phyloP scores from a whole-genome alignment of 2,329 filamentous ascomycete species.

The Phialophora verrucosa region DNA sequence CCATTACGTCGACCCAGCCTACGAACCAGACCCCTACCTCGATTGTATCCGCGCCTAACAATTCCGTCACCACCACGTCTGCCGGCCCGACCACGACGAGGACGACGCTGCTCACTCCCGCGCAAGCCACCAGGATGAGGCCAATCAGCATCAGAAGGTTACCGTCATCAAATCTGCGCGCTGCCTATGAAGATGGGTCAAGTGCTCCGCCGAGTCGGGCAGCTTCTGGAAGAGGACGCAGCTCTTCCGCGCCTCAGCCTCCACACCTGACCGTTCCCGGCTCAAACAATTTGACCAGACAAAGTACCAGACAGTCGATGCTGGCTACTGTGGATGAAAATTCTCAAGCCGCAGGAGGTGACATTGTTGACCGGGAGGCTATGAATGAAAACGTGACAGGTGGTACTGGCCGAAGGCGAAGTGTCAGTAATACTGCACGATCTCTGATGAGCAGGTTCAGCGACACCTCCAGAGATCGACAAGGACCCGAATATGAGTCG shows the following conservation, averaged over 20 bases:
- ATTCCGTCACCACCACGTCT: constrained; percentile 11
- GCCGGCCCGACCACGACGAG: constrained; percentile 23
- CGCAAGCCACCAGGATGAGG: constrained; percentile 22
- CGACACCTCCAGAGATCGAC: constrained; percentile 28
- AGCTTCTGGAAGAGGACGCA: constrained; percentile 29
- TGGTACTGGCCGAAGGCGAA: constrained; percentile 28
- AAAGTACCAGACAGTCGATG: constrained; percentile 33
- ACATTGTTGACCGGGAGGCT: constrained; percentile 25
- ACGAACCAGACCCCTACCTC: constrained; percentile 20
- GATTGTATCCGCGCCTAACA: constrained; percentile 15
- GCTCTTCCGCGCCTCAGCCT: constrained; percentile 36
- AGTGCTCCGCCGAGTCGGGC: constrained; percentile 23
- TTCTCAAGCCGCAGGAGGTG: constrained; percentile 10
- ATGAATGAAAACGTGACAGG: constrained; percentile 30
- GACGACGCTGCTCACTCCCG: constrained; percentile 19
- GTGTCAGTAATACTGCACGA: constrained; percentile 36
- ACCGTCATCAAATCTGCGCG: constrained; percentile 26
- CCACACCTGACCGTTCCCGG: constrained; percentile 13
- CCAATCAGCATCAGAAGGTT: constrained; percentile 38
- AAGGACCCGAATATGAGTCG: constrained; percentile 60
- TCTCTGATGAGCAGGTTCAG: constrained; percentile 37
- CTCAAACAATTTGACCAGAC: constrained; percentile 27
- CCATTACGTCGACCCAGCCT: constrained; percentile 27
- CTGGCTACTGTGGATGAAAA: constrained; percentile 34
- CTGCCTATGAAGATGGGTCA: constrained; percentile 7